Evolutionary conservation across 352 stramenopile genomes (phyloP).

Genomic region (Phytophthora quininea): DNA sequence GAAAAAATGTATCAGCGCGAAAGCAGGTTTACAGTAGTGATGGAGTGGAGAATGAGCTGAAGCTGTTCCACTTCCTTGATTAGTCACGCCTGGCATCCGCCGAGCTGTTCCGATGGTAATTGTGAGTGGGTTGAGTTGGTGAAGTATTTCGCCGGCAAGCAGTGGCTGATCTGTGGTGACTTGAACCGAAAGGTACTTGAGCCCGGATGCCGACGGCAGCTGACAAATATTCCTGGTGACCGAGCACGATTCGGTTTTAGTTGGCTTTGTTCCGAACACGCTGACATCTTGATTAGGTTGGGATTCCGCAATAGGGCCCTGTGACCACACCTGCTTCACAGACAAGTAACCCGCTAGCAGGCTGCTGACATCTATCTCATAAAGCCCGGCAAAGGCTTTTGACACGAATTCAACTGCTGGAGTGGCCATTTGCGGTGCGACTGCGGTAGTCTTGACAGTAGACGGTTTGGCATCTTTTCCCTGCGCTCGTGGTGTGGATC

Average conservation of each 20-base stretch:
- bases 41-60: constrained; percentile 49
- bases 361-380: constrained; percentile 69
- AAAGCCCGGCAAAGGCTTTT: constrained; percentile 52
- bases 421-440: constrained; percentile 5
- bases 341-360: constrained; percentile 42
- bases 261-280: constrained; percentile 2
- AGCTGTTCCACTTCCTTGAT: constrained; percentile 15
- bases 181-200: constrained; percentile 57
- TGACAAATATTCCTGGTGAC: constrained; percentile 34
- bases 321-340: constrained; percentile 56
- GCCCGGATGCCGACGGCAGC: constrained; percentile 31
- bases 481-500: constrained; percentile 10
- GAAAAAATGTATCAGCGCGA: constrained; percentile 63
- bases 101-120: constrained; percentile 52
- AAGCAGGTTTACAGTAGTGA: constrained; percentile 60
- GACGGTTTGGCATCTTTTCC: constrained; percentile 43
- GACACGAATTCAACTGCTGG: constrained; percentile 16
- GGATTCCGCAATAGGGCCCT: not conserved
- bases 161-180: constrained; percentile 58
- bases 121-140: constrained; percentile 72
- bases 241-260: constrained; percentile 15
- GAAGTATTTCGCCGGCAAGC: constrained; percentile 40
- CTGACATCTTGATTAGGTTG: not conserved
- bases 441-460: constrained; percentile 15
- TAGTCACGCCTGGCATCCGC: constrained; percentile 55